Conservation (phyloP, 2,329 filamentous ascomycete species). For the Xylariales sp. region DNA sequence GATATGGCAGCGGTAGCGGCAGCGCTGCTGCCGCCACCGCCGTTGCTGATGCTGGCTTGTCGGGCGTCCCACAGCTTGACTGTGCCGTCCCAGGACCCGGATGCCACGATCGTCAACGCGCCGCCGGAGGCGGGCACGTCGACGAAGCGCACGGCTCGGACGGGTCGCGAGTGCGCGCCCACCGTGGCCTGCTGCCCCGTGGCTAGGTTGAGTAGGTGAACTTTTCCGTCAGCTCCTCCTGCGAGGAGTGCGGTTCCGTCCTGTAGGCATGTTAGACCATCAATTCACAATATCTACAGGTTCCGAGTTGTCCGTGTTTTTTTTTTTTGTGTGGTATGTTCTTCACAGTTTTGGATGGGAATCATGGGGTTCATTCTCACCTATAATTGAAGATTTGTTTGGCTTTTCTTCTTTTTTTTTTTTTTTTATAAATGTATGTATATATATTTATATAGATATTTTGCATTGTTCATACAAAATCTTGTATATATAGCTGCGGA, state of each 20-base stretch:
- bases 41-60: conserved; percentile 33
- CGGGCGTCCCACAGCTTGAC: conserved; percentile 55
- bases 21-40: too few species aligned
- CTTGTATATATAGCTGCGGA: too few species aligned
- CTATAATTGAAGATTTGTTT: conserved; percentile 13
- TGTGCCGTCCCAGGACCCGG: conserved; percentile 51
- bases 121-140: conserved; percentile 15
- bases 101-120: conserved; percentile 23
- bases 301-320: too few species aligned
- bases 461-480: too few species aligned
- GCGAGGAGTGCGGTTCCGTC: conserved; percentile 27
- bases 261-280: too few species aligned
- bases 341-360: background rate
- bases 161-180: conserved; percentile 23
- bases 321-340: conserved; percentile 12
- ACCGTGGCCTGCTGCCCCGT: conserved; percentile 21
- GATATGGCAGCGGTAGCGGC: too few species aligned
- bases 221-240: conserved; percentile 25
- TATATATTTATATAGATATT: too few species aligned
- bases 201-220: conserved; percentile 23
- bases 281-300: too few species aligned
- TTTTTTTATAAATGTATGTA: too few species aligned
- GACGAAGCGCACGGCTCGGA: conserved; percentile 28
- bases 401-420: conserved; percentile 10
- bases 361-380: too few species aligned